Evolutionary conservation across 78 protist genomes (phyloP).

Genomic region (Mastigamoeba balamuthi): DNA sequence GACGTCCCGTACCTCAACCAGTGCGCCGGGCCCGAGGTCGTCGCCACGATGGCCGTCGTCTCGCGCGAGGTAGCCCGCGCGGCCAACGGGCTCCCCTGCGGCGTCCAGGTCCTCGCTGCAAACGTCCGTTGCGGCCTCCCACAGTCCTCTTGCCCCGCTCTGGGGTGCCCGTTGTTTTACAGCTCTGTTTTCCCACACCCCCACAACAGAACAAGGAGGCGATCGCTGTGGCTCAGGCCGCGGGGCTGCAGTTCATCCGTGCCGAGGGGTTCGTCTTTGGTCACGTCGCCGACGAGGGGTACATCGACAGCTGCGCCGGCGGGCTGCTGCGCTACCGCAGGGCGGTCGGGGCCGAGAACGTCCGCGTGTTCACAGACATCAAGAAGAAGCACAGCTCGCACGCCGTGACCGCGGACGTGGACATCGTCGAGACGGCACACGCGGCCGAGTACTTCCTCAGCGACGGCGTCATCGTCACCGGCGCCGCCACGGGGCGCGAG

Average conservation of each 20-base stretch:
- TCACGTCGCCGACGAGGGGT: slow-evolving; percentile 15
- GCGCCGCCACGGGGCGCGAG: slow-evolving; percentile 2
- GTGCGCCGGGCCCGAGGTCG: slow-evolving; percentile 13
- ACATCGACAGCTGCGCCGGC: not conserved
- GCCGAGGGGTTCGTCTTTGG: slow-evolving; percentile 15
- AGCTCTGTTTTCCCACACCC: too few species aligned
- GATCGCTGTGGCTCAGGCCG: slow-evolving; percentile 1
- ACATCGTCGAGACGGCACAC: slow-evolving; percentile 6
- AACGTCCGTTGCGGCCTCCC: too few species aligned
- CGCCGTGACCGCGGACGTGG: slow-evolving; percentile 8
- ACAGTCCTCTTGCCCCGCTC: too few species aligned
- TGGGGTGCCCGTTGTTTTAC: too few species aligned
- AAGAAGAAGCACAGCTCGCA: slow-evolving; percentile 21
- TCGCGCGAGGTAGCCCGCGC: not conserved
- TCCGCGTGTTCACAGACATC: slow-evolving; percentile 1
- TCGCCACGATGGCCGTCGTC: slow-evolving; percentile 9
- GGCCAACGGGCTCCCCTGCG: not conserved
- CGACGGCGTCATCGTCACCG: slow-evolving; percentile 28
- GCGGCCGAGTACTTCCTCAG: slow-evolving; percentile 8
- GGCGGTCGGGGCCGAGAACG: slow-evolving; percentile 8
- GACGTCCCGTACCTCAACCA: slow-evolving; percentile 5
- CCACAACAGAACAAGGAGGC: slow-evolving; percentile 9
- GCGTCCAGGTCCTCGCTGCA: slow-evolving; percentile 14
- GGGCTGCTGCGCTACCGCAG: not conserved
- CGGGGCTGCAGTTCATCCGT: not conserved